These are phyloP conservation scores for Ceratonia siliqua DNA, from an alignment of 306 rosid genomes.

Conservation along the genomic window DNA sequence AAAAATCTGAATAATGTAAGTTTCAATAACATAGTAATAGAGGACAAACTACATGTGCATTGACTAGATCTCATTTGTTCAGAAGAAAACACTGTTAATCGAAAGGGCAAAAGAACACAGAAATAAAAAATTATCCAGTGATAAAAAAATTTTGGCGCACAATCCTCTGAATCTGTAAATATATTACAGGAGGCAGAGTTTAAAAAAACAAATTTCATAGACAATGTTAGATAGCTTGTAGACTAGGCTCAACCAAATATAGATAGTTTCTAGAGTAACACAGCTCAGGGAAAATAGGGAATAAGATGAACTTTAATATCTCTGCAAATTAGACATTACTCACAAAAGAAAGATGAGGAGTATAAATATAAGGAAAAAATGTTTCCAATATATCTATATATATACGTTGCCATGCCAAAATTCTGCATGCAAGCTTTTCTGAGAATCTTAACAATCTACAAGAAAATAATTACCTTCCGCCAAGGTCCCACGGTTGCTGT, in stretches of 20 bases:
- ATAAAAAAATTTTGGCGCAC: not conserved
- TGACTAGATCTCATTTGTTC: not conserved
- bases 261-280: too few species aligned
- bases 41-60: not conserved
- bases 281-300: not conserved
- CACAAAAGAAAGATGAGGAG: not conserved
- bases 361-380: not conserved
- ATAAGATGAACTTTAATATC: not conserved
- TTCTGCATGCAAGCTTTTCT: too few species aligned
- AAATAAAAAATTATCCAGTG: conserved; percentile 1
- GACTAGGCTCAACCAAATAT: not conserved
- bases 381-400: too few species aligned
- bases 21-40: not conserved
- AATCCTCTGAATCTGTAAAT: conserved; percentile 5
- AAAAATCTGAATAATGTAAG: not conserved
- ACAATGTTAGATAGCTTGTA: not conserved
- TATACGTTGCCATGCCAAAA: too few species aligned
- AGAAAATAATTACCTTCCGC: conserved; percentile 79
- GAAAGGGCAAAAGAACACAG: conserved; percentile 7
- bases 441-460: too few species aligned
- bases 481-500: conserved; percentile 92
- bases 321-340: not conserved
- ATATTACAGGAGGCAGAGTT: not conserved
- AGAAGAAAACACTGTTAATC: not conserved
- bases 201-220: not conserved